Base-by-base conservation (phyloP, 441 rosid species). In the Mallotus repandus region DNA sequence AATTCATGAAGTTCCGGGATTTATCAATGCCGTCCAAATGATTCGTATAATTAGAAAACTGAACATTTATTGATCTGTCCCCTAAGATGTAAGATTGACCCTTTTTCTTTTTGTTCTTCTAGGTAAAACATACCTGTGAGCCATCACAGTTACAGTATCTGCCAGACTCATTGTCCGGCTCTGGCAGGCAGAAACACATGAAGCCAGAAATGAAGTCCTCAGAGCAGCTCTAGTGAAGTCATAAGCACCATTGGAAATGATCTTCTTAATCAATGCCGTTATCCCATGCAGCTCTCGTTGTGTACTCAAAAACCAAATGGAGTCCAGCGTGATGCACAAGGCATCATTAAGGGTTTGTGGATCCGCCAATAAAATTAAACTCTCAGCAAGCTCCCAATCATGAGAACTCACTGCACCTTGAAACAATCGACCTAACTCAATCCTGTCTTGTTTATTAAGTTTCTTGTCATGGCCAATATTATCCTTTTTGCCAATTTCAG, bases 141-240 rank as follows among this genome's bases (percentile, higher is more conserved):
- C 96, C 97, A 95, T 95, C 55, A 95, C 92, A 41, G 91, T 81
- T 32, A 95, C 93, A 13, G 95, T 91, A 84, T 95, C 99, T 53
- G 91, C 88, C 70, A 91, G 93, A 72, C 92, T 91, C 89, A 90
- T 85, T 4, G 92, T 90, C 73, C 89, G 86, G 82, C 96, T 91
- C 80, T 87, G 98, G 83, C 98, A 95, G 35, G 99, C 97, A 19
- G 98, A 93, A 77, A 91, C 97, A 68, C 98, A 95, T 10, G 99
- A 89, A 73, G 98, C 97, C 68, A 94, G 89, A 87, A 94, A 94
- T 0, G 97, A 94, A 77, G 97, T 93, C 78, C 99, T 90, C 59
- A 93, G 91, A 68, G 92, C 91, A 70, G 98, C 99, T 89, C 99
- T 86, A 7, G 97, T 88, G 78, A 91, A 93, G 84, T 95, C 98